Evolutionary conservation across 2,329 filamentous ascomycete species (phyloP), one percentile per base, ranked within the genome.

Genomic region (Aspergillus ibericus): DNA sequence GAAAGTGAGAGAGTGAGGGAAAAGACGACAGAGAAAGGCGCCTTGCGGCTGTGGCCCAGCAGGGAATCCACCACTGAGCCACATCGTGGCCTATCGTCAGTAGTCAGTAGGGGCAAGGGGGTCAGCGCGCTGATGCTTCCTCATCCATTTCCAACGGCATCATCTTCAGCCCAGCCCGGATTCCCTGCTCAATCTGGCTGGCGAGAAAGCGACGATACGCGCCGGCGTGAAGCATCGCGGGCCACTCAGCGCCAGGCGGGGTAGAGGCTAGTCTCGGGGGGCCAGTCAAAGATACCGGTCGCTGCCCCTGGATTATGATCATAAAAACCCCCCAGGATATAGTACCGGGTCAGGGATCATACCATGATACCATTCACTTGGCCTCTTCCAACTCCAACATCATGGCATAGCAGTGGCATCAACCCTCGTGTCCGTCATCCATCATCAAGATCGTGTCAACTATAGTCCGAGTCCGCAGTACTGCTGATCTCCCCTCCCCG

Each of bases 11-110:
- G n/a, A 27, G 27, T 20, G 34, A 16, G 47, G 32, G 53, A 32
- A 46, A 53, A 35, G 29, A 59, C 49, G 40, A 34, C 52, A 38
- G 46, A 35, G 55, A 54, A 55, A 62, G 34, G 49, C 51, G 59
- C 55, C 59, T 60, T 60, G 59, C 22, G 40, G 44, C 44, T 32
- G 44, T 48, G 44, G 25, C n/a, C 5, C 9, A 16, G 10, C 22
- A 48, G n/a, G 8, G 44, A 48, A 48, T 42, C 38, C 38, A 42
- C 32, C 18, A 22, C 54, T 51, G 54, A 51, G 54, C 54, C 54
- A 56, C 47, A 56, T 29, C 40, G 25, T 32, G 29, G 10, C 5
- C 22, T 10, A 10, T 32, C 10, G 12, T 10, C 29, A 29, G 5
- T 29, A 29, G 27, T 29, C 5, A 29, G 6, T 29, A 29, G 27